A percentile compares a stretch with the other conserved stretches of the same genome.
Evolutionary conservation across 2,329 filamentous ascomycete genomes (phyloP).

Genomic region (Botrytis byssoidea): DNA sequence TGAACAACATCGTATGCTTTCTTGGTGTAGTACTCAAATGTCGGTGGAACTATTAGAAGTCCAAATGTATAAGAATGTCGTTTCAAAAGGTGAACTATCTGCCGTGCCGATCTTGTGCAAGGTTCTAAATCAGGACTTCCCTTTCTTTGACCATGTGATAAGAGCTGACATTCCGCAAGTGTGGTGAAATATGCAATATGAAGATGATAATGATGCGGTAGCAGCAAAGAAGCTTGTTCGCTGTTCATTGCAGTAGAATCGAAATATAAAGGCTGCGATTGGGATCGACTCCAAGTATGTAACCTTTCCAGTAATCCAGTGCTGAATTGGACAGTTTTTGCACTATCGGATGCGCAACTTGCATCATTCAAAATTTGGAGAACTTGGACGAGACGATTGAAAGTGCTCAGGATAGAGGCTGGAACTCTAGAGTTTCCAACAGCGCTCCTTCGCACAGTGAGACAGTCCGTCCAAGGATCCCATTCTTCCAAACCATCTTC

Average conservation of each 20-base stretch:
- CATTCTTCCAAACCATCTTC: constrained; percentile 72
- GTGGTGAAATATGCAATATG: constrained; percentile 37
- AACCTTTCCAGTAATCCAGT: constrained; percentile 33
- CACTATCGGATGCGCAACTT: constrained; percentile 26
- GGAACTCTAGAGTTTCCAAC: constrained; percentile 34
- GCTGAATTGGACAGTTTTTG: constrained; percentile 26
- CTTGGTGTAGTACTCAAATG: constrained; percentile 43
- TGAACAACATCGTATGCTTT: constrained; percentile 38
- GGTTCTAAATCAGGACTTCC: constrained; percentile 34
- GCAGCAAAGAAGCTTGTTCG: constrained; percentile 28
- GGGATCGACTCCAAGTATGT: constrained; percentile 32
- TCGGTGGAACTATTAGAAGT: constrained; percentile 43
- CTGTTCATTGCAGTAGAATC: constrained; percentile 28
- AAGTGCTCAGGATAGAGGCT: constrained; percentile 38
- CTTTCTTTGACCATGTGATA: constrained; percentile 26
- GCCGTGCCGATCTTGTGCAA: constrained; percentile 40
- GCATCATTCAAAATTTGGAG: constrained; percentile 36
- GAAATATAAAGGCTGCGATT: constrained; percentile 31
- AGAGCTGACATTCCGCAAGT: constrained; percentile 32
- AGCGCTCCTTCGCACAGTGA: constrained; percentile 40
- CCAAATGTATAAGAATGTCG: constrained; percentile 44
- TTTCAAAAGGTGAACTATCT: constrained; percentile 41
- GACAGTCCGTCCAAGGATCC: constrained; percentile 65
- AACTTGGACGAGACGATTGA: constrained; percentile 39
- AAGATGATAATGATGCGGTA: constrained; percentile 39